Conservation (phyloP, 129 eudicot species). For the Flaveria ramosissima region DNA sequence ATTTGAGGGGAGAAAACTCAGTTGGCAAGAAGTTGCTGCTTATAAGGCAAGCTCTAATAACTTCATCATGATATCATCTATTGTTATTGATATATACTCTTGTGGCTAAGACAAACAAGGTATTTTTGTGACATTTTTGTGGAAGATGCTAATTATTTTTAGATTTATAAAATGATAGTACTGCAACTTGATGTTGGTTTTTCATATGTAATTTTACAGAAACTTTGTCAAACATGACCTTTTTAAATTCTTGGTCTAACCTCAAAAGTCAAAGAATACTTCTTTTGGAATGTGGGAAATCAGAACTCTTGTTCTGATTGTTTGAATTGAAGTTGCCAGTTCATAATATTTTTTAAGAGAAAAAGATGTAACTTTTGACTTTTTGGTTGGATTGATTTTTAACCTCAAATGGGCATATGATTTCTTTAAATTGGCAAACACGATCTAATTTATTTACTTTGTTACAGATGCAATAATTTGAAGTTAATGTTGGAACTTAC, state of each 20-base stretch:
- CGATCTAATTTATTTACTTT: neutral
- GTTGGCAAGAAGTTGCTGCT: constrained; percentile 95
- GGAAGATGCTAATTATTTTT: constrained; percentile 7
- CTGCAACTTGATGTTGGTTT: neutral
- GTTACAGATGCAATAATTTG: neutral
- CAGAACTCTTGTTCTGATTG: constrained; percentile 1
- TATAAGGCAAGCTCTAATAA: constrained; percentile 62
- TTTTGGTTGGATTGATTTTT: no score
- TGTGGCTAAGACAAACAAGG: neutral
- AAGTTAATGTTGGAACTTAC: neutral
- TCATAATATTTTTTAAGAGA: neutral
- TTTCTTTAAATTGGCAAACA: neutral
- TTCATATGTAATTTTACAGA: neutral
- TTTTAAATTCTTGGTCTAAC: constrained; percentile 17
- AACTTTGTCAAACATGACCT: neutral
- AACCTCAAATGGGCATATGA: constrained; percentile 5
- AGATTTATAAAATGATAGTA: neutral
- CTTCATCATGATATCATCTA: constrained; percentile 8
- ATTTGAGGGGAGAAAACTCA: constrained; percentile 80
- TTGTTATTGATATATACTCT: constrained; percentile 14
- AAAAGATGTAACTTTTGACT: constrained; percentile 4
- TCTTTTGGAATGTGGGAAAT: neutral
- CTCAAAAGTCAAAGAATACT: neutral
- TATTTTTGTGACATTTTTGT: neutral
- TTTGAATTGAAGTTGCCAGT: neutral